Conservation (phyloP, 495 filamentous ascomycete species). For the Podospora conica region DNA sequence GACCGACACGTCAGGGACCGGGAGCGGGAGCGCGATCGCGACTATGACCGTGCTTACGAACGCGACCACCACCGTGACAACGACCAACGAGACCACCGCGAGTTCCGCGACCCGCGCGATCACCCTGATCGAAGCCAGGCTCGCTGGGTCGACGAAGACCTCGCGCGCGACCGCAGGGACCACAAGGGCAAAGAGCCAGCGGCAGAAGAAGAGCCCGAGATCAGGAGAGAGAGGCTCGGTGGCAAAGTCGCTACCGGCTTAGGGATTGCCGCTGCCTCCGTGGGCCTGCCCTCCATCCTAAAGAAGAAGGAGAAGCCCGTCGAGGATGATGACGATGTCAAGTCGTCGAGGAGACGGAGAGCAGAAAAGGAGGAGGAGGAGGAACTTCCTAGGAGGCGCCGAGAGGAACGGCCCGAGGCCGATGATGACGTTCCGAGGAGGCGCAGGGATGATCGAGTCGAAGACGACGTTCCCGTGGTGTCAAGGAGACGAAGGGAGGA, state of each 20-base stretch:
- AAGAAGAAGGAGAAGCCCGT: conserved; percentile 30
- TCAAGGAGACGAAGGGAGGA: conserved; percentile 12
- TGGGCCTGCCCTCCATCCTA: conserved; percentile 30
- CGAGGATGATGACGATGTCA: conserved; percentile 13
- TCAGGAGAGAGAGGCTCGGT: conserved; percentile 21
- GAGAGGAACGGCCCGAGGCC: background rate
- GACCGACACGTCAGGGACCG: conserved; percentile 15
- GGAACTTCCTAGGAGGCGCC: background rate
- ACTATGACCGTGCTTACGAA: background rate
- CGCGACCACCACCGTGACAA: conserved; percentile 1
- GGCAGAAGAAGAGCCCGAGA: conserved; percentile 26
- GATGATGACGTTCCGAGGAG: background rate
- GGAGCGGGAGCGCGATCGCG: conserved; percentile 13
- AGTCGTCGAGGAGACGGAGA: conserved; percentile 22
- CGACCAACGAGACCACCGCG: background rate
- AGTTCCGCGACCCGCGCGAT: conserved; percentile 19
- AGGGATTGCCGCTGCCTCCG: conserved; percentile 31
- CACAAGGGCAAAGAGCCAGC: conserved; percentile 15
- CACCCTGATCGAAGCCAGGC: conserved; percentile 1
- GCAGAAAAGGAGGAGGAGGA: conserved; percentile 1
- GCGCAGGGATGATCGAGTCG: background rate
- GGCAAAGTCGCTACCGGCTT: conserved; percentile 36
- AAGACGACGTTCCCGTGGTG: background rate
- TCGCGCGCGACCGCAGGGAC: conserved; percentile 19
- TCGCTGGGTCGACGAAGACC: conserved; percentile 18